phyloP scores from a whole-genome alignment of 2,329 filamentous ascomycete genomes.

The Beauveria pseudobassiana region DNA sequence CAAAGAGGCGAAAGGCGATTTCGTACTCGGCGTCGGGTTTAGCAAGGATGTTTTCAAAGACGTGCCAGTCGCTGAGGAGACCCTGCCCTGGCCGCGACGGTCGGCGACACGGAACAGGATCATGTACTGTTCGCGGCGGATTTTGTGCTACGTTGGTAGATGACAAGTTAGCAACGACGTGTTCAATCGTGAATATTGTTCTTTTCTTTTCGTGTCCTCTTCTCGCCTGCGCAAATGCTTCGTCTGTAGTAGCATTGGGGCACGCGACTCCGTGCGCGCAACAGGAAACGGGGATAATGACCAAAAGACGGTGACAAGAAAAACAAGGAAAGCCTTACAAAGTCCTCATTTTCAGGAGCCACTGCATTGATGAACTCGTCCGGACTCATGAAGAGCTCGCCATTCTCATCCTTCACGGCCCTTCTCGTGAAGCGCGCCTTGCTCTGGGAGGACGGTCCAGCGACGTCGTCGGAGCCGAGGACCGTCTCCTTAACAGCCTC shows the following conservation, averaged over 20 bases:
- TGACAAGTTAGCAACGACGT: neutral
- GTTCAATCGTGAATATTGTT: constrained; percentile 9
- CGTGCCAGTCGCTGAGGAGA: constrained; percentile 83
- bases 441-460: constrained; percentile 64
- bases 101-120: constrained; percentile 92
- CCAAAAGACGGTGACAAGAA: neutral
- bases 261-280: neutral
- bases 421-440: constrained; percentile 69
- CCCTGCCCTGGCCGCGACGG: constrained; percentile 61
- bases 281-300: neutral
- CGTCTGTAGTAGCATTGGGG: neutral
- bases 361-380: constrained; percentile 89
- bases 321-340: constrained; percentile 58
- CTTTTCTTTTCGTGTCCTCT: neutral
- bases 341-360: constrained; percentile 80
- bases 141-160: constrained; percentile 70
- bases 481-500: constrained; percentile 74
- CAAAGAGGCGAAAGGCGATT: constrained; percentile 95
- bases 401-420: constrained; percentile 68
- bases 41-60: constrained; percentile 86
- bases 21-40: constrained; percentile 98
- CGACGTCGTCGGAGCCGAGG: constrained; percentile 51
- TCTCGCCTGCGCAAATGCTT: neutral
- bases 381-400: constrained; percentile 71
- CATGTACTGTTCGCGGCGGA: constrained; percentile 89